Conservation (phyloP, 2,329 filamentous ascomycete species). For the Ceratocystis cacaofunesta region DNA sequence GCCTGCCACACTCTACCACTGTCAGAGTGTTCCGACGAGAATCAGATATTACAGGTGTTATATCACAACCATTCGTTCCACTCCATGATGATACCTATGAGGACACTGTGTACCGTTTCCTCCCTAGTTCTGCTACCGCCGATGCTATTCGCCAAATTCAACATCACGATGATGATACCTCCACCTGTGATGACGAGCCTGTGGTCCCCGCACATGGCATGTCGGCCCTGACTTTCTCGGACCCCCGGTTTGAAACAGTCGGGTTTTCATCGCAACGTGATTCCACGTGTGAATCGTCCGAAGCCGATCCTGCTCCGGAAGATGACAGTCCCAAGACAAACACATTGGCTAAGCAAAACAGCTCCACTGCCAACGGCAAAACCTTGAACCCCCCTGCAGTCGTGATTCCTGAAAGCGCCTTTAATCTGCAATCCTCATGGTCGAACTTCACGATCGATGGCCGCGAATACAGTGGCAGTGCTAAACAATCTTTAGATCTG, state of each 20-base stretch:
- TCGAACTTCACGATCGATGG: constrained; percentile 45
- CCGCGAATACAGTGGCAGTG: constrained; percentile 24
- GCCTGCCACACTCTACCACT: constrained; percentile 12
- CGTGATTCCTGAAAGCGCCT: constrained; percentile 30
- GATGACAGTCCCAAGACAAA: neutral
- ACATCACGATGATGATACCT: constrained; percentile 23
- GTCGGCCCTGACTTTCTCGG: constrained; percentile 1
- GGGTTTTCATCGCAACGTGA: constrained; percentile 24
- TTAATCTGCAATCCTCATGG: constrained; percentile 44
- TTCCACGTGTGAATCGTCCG: constrained; percentile 30
- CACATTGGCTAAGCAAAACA: constrained; percentile 17
- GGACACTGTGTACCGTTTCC: constrained; percentile 28
- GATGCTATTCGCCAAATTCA: constrained; percentile 20
- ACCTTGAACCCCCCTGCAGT: constrained; percentile 35
- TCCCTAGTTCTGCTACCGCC: constrained; percentile 22
- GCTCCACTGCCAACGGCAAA: constrained; percentile 27
- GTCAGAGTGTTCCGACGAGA: constrained; percentile 33
- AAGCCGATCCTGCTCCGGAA: constrained; percentile 23
- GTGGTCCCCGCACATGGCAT: constrained; percentile 21
- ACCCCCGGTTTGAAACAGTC: neutral
- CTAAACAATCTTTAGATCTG: constrained; percentile 10
- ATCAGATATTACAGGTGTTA: constrained; percentile 21
- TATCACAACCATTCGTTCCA: neutral
- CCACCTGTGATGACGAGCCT: constrained; percentile 22
- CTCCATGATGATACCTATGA: constrained; percentile 19